A percentile compares a stretch with the other conserved stretches of the same genome.
These are phyloP conservation scores for Blastomyces emzantsi DNA, from an alignment of 2,329 filamentous ascomycete species.

Conservation along the genomic window DNA sequence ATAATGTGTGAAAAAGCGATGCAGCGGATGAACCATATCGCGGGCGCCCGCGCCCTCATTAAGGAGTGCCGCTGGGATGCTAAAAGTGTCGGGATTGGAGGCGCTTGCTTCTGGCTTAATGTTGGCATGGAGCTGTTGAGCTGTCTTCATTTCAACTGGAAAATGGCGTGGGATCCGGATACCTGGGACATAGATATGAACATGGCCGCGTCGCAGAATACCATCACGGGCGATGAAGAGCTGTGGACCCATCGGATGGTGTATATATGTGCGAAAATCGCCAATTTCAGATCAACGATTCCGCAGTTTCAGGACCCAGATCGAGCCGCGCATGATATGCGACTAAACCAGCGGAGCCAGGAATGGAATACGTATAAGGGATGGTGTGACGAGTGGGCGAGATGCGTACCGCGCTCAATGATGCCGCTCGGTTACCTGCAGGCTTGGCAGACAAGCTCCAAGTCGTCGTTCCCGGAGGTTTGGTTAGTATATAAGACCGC, in stretches of 20 bases:
- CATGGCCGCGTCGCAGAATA: conserved; percentile 49
- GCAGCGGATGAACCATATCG: conserved; percentile 81
- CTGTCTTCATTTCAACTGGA: conserved; percentile 80
- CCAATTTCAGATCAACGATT: conserved; percentile 69
- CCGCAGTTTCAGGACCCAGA: conserved; percentile 53
- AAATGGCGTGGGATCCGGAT: conserved; percentile 79
- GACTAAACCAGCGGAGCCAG: conserved; percentile 54
- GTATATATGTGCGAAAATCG: conserved; percentile 78
- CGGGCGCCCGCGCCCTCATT: conserved; percentile 73
- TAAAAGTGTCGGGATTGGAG: conserved; percentile 64
- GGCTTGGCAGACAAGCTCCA: conserved; percentile 55
- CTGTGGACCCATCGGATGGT: conserved; percentile 82
- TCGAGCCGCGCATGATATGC: conserved; percentile 49
- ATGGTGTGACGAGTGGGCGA: conserved; percentile 78
- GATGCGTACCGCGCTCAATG: conserved; percentile 73
- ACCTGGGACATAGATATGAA: conserved; percentile 81
- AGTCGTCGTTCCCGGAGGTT: conserved; percentile 75
- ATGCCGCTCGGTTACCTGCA: conserved; percentile 71
- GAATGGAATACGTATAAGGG: conserved; percentile 74
- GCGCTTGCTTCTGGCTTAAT: conserved; percentile 91
- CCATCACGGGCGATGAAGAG: conserved; percentile 58
- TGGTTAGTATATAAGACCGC: conserved; percentile 49
- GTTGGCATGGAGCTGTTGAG: conserved; percentile 83
- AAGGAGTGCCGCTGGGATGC: conserved; percentile 87
- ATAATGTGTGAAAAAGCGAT: conserved; percentile 75